phyloP scores from a whole-genome alignment of 129 eudicot genomes.

The Chrysanthemum seticuspe region DNA sequence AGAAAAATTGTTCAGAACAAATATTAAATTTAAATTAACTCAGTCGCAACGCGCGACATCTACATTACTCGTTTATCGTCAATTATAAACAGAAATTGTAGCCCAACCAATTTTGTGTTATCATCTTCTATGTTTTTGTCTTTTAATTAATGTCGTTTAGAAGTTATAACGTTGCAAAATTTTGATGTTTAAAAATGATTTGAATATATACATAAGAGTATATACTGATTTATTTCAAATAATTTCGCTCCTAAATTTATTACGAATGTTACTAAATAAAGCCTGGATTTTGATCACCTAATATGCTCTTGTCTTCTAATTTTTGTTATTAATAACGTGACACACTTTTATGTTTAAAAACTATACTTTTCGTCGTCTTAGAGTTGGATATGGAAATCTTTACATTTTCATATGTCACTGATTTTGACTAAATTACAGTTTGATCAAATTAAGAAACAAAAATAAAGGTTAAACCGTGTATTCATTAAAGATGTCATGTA shows the following conservation, averaged over 20 bases:
- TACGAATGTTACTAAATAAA: constrained; percentile 10
- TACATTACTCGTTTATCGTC: no score
- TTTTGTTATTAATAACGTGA: constrained; percentile 25
- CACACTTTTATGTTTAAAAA: not conserved
- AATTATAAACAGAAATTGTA: no score
- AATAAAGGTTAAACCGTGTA: not conserved
- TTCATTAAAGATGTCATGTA: constrained; percentile 1
- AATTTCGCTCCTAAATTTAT: constrained; percentile 15
- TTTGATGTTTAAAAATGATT: no score
- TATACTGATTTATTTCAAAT: not conserved
- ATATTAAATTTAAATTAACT: no score
- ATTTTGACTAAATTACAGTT: not conserved
- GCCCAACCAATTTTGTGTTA: no score
- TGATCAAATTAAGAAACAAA: constrained; percentile 10
- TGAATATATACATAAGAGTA: no score
- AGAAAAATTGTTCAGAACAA: no score
- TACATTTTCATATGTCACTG: not conserved
- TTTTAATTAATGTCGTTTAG: no score
- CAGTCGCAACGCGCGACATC: no score
- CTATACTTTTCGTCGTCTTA: not conserved
- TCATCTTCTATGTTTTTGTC: no score
- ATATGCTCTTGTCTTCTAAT: constrained; percentile 20
- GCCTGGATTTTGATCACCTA: not conserved
- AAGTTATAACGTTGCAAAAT: no score
- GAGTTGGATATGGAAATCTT: constrained; percentile 2